Conservation (phyloP, 2,329 filamentous ascomycete genomes). For the Camptophora hylomeconis region DNA sequence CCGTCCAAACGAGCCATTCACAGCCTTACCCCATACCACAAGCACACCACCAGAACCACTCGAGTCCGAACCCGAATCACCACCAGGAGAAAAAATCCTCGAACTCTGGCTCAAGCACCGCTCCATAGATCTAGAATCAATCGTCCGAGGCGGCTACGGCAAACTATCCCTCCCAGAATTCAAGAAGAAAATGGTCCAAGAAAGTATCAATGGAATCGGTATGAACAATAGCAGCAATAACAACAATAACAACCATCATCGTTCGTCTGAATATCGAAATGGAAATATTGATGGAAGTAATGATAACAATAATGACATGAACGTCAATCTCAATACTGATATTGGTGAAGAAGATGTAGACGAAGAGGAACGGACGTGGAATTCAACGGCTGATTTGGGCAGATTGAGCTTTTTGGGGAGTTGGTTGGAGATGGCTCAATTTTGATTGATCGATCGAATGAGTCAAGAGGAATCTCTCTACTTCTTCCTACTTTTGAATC, state of each 20-base stretch:
- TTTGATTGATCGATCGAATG: no score
- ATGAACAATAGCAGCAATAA: constrained; percentile 7
- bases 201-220: constrained; percentile 3
- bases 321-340: constrained; percentile 3
- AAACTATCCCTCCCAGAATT: constrained; percentile 70
- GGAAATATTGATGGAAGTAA: no score
- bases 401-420: constrained; percentile 54
- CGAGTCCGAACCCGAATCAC: constrained; percentile 17
- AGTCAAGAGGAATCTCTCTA: no score
- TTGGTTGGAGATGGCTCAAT: constrained; percentile 71
- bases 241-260: no score
- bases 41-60: constrained; percentile 26
- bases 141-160: constrained; percentile 26
- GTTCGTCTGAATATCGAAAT: no score
- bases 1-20: constrained; percentile 26
- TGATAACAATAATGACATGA: background rate
- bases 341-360: constrained; percentile 1
- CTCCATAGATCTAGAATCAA: constrained; percentile 54
- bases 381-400: constrained; percentile 15
- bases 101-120: constrained; percentile 41
- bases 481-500: no score
- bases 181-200: constrained; percentile 51
- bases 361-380: constrained; percentile 9
- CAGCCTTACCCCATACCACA: constrained; percentile 18
- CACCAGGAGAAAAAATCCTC: constrained; percentile 22